Evolutionary conservation across 2,329 filamentous ascomycete genomes (phyloP), one percentile per base, ranked within the genome.

Genomic region (Diplodia seriata): DNA sequence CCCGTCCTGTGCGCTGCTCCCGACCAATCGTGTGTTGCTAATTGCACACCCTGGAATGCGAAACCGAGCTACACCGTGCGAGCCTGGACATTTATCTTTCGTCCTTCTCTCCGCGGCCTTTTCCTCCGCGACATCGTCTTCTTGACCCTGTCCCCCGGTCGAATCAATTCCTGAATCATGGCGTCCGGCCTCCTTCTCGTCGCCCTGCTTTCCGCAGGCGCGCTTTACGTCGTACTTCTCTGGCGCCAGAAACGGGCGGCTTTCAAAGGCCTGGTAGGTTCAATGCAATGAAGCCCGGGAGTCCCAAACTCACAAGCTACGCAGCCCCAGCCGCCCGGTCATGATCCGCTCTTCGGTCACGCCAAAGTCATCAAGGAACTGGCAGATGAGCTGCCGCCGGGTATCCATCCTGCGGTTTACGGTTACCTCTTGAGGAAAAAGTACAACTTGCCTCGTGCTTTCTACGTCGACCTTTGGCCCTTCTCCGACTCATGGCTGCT

Each of bases 401-500:
- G 38, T n/a, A 18, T 66, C 18, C 64, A 66, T 40, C 64, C 53
- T 3, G 43, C 53, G 6, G 43, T 33, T 15, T 66, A 57, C n/a
- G 40, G 53, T 43, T 57, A 66, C 15, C 6, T 55, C 12, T 11
- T 66, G 29, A 49, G n/a, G 53, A 5, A 57, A 20, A 49, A 56
- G 11, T 67, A 61, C 47, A 67, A 67, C 31, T 47, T 67, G 14
- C 53, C 53, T 9, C 40, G 51, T 9, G 43, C 55, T 15, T 67
- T 67, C 20, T 67, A 62, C 55, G 31, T 67, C 47, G 66, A 67
- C n/a, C 26, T 67, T 12, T 67, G 66, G 66, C 66, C 55, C 33
- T 62, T 67, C 8, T 51, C 56, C 4, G 15, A 61, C 20, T 23
- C 47, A 12, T 59, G 54, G 55, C 56, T 61, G 18, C 5, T 62